phyloP scores from a whole-genome alignment of 73 alveolate genomes.

The Tetrahymena thermophila region DNA sequence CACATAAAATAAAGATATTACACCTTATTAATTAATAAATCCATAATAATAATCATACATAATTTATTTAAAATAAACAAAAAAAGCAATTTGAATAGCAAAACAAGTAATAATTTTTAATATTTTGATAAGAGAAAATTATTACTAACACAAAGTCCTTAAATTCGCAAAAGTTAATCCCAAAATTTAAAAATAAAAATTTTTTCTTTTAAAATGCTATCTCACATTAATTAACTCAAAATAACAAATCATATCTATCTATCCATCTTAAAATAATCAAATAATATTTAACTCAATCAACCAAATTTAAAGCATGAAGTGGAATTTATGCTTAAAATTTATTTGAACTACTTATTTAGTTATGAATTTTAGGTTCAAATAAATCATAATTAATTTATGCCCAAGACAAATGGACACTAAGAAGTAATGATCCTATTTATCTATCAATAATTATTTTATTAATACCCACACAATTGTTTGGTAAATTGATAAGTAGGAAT shows the following conservation, averaged over 20 bases:
- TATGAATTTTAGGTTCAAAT: neutral
- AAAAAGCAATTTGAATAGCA: neutral
- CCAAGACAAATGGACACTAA: neutral
- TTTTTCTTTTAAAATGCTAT: neutral
- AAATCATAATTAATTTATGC: no score
- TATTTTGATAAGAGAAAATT: neutral
- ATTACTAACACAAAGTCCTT: neutral
- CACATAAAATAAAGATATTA: neutral
- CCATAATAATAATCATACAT: neutral
- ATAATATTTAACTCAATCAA: neutral
- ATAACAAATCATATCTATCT: neutral
- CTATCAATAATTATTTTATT: neutral
- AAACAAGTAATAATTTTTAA: neutral
- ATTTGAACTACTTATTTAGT: no score
- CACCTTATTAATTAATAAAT: neutral
- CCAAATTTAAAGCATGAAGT: neutral
- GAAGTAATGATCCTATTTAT: neutral
- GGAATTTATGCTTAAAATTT: neutral
- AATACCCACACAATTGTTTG: neutral
- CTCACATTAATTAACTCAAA: neutral
- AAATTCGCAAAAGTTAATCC: neutral
- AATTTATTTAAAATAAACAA: neutral
- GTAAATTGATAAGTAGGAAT: neutral
- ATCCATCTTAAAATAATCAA: neutral
- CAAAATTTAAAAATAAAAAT: neutral